Percentiles rank a stretch among this genome's conserved stretches.
Conservation (phyloP, 768 basidiomycete species). For the Xerocomellus amylosporus region DNA sequence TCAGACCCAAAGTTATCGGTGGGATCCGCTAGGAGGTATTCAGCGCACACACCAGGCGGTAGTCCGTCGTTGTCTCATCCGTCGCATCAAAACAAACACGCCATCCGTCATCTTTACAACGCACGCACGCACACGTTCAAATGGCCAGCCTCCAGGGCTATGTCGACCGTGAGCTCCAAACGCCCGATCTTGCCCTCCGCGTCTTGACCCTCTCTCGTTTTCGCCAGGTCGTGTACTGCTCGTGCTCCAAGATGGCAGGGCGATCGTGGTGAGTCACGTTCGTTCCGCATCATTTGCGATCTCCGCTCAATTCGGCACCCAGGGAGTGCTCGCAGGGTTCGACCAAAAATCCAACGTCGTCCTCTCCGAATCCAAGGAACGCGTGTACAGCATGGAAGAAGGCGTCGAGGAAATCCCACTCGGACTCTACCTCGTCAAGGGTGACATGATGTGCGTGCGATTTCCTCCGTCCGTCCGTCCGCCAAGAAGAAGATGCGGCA, state of each 20-base stretch:
- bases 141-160: constrained; percentile 93
- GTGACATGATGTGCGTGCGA: constrained; percentile 89
- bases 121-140: constrained; percentile 22
- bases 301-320: constrained; percentile 1
- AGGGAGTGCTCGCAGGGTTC: constrained; percentile 90
- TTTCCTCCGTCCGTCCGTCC: neutral
- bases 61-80: neutral
- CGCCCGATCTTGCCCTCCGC: neutral
- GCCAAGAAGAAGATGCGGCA: neutral
- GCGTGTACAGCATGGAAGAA: constrained; percentile 87
- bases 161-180: constrained; percentile 66
- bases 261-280: constrained; percentile 72
- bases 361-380: constrained; percentile 89
- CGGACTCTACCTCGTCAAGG: constrained; percentile 95
- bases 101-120: constrained; percentile 5
- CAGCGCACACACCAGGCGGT: too few relatives aligned
- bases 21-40: too few relatives aligned
- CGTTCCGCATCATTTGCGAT: neutral
- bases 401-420: constrained; percentile 93
- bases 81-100: neutral
- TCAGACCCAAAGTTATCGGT: too few relatives aligned
- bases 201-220: neutral
- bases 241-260: constrained; percentile 93
- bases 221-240: constrained; percentile 80
- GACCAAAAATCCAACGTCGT: constrained; percentile 97